Evolutionary conservation across 345 rosid species (phyloP).

Genomic region (Pugionium cornutum): DNA sequence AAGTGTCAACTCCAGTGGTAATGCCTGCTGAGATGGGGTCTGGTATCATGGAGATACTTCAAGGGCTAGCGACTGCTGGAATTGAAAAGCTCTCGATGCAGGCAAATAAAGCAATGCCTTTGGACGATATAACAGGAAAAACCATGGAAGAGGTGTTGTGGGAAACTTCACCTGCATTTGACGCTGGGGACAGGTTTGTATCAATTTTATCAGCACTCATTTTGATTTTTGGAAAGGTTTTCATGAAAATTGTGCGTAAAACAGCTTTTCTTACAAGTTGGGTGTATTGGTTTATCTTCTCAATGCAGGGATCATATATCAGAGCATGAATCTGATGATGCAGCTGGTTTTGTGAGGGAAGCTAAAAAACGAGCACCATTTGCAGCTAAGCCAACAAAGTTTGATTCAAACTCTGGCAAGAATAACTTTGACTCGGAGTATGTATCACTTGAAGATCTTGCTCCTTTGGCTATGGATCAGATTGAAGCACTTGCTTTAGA

Average conservation of each 20-base stretch:
- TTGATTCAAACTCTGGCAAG: conserved; percentile 43
- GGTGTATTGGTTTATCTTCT: conserved; percentile 35
- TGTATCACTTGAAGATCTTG: conserved; percentile 91
- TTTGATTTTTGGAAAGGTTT: conserved; percentile 14
- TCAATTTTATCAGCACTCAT: conserved; percentile 8
- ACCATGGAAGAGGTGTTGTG: conserved; percentile 80
- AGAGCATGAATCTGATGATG: conserved; percentile 47
- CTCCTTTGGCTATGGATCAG: conserved; percentile 97
- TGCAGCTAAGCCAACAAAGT: conserved; percentile 44
- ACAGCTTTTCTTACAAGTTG: conserved; percentile 21
- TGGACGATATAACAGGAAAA: conserved; percentile 91
- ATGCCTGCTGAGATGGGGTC: conserved; percentile 98
- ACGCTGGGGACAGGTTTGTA: conserved; percentile 64
- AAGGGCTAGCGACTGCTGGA: conserved; percentile 78
- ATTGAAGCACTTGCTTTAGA: conserved; percentile 95
- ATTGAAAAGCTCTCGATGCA: conserved; percentile 93
- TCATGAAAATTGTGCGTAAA: conserved; percentile 4
- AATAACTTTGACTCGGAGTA: conserved; percentile 59
- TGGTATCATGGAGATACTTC: conserved; percentile 66
- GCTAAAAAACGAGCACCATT: conserved; percentile 42
- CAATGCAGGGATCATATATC: conserved; percentile 51
- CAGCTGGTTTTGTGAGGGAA: conserved; percentile 40
- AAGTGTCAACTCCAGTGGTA: conserved; percentile 90
- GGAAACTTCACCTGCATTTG: conserved; percentile 62
- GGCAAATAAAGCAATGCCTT: conserved; percentile 89